Conservation (phyloP, 2,329 filamentous ascomycete species). For the Neofusicoccum ribis region DNA sequence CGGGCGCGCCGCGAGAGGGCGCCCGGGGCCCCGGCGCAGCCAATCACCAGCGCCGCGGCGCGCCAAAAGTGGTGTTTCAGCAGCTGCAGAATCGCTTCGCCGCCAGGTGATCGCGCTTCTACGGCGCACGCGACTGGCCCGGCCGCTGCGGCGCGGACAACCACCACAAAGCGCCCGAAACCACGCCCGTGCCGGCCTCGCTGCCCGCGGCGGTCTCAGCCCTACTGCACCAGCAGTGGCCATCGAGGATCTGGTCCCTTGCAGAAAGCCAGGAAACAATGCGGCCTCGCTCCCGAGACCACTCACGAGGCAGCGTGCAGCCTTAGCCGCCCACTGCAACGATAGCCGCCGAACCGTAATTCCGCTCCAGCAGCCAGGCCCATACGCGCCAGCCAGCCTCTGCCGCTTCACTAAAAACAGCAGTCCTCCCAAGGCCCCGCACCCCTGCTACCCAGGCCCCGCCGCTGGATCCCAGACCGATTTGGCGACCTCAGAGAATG, state of each 20-base stretch:
- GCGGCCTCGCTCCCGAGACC: not conserved
- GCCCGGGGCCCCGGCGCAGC: not conserved
- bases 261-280: conserved; percentile 12
- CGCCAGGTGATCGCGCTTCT: conserved; percentile 8
- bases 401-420: conserved; percentile 13
- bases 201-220: conserved; percentile 11
- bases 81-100: conserved; percentile 2
- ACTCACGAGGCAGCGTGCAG: conserved; percentile 7
- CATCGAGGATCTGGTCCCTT: conserved; percentile 5
- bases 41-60: not conserved
- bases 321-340: conserved; percentile 9
- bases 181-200: not conserved
- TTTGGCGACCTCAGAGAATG: conserved; percentile 12
- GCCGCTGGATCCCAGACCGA: not conserved
- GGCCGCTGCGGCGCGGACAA: not conserved
- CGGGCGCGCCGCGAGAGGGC: not conserved
- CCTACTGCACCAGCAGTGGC: conserved; percentile 3
- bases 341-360: conserved; percentile 13
- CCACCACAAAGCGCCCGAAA: conserved; percentile 8
- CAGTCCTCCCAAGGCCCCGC: not conserved
- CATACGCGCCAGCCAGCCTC: not conserved
- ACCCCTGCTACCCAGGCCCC: conserved; percentile 4
- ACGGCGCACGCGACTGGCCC: not conserved
- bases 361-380: conserved; percentile 4
- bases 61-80: conserved; percentile 6